Conservation (phyloP, 306 rosid genomes). For the Sesbania bispinosa region DNA sequence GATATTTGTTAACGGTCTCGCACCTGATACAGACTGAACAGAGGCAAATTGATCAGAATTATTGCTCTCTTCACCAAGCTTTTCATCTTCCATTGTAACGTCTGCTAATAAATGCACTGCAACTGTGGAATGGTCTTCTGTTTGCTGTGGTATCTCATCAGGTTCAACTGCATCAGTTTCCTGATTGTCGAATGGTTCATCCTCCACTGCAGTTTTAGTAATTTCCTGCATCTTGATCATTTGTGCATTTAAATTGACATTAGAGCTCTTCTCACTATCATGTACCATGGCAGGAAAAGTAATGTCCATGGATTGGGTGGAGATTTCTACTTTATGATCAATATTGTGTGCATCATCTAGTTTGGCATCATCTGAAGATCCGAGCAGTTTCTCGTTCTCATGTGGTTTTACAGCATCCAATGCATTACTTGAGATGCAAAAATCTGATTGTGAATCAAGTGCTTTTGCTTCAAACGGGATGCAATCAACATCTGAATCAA, state of each 20-base stretch:
- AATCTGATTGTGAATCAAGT: slow-evolving; percentile 21
- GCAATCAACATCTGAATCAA: slow-evolving; percentile 17
- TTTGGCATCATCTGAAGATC: slow-evolving; percentile 5
- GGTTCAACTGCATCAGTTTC: slow-evolving; percentile 28
- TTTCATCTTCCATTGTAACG: slow-evolving; percentile 40
- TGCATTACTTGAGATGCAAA: slow-evolving; percentile 8
- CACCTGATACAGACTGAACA: slow-evolving; percentile 47
- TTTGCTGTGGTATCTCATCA: slow-evolving; percentile 29
- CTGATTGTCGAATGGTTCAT: slow-evolving; percentile 21
- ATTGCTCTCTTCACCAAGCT: slow-evolving; percentile 27
- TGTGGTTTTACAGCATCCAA: slow-evolving; percentile 24
- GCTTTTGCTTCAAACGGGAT: slow-evolving; percentile 19
- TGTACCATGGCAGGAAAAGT: slow-evolving; percentile 10
- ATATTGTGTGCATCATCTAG: background rate
- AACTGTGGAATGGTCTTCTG: slow-evolving; percentile 28
- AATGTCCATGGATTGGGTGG: slow-evolving; percentile 17
- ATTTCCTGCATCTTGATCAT: slow-evolving; percentile 14
- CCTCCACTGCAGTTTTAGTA: slow-evolving; percentile 21
- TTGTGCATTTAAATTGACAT: slow-evolving; percentile 23
- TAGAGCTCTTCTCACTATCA: slow-evolving; percentile 24
- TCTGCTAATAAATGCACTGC: slow-evolving; percentile 21
- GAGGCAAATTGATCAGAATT: slow-evolving; percentile 17
- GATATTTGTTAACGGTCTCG: background rate
- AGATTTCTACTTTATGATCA: slow-evolving; percentile 31
- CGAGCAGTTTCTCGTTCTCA: slow-evolving; percentile 8